Evolutionary conservation across 768 basidiomycete species (phyloP).

Genomic region (Mycena kentingensis): DNA sequence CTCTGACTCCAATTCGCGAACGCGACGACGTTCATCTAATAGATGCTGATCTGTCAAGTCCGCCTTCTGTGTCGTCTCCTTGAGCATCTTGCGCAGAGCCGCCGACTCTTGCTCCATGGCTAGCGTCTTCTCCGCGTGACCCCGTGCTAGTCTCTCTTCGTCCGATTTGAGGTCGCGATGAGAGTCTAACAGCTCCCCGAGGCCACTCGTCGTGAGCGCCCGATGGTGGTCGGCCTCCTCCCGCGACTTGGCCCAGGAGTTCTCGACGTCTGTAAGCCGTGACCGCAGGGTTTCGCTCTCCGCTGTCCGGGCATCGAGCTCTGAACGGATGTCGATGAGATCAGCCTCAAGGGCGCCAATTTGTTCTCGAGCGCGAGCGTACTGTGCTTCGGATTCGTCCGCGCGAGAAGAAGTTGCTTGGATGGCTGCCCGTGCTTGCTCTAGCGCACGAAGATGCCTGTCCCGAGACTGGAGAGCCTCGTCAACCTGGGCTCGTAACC

Average conservation of each 20-base stretch:
- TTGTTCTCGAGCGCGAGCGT: slow-evolving; percentile 69
- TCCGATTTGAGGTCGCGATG: slow-evolving; percentile 85
- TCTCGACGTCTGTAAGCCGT: slow-evolving; percentile 79
- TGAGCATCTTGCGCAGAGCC: slow-evolving; percentile 77
- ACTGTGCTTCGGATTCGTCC: slow-evolving; percentile 75
- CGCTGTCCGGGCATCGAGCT: slow-evolving; percentile 71
- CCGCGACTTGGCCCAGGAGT: slow-evolving; percentile 87
- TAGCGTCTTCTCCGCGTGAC: slow-evolving; percentile 79
- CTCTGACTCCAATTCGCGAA: slow-evolving; percentile 65
- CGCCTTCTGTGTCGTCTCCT: slow-evolving; percentile 70
- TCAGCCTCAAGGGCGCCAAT: slow-evolving; percentile 74
- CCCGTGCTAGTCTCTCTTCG: slow-evolving; percentile 74
- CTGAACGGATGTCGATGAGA: slow-evolving; percentile 74
- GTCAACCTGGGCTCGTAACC: slow-evolving; percentile 65
- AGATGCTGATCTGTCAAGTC: slow-evolving; percentile 71
- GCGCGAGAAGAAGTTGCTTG: slow-evolving; percentile 74
- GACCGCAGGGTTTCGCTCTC: slow-evolving; percentile 73
- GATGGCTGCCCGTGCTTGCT: slow-evolving; percentile 81
- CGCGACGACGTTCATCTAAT: slow-evolving; percentile 63
- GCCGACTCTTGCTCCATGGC: slow-evolving; percentile 78
- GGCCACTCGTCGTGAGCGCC: slow-evolving; percentile 79
- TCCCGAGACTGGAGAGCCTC: slow-evolving; percentile 72
- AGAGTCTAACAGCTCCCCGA: slow-evolving; percentile 85
- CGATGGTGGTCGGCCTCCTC: slow-evolving; percentile 92
- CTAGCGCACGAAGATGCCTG: slow-evolving; percentile 84